Conservation (phyloP, 495 filamentous ascomycete genomes). For the Penicillium mononematosum region DNA sequence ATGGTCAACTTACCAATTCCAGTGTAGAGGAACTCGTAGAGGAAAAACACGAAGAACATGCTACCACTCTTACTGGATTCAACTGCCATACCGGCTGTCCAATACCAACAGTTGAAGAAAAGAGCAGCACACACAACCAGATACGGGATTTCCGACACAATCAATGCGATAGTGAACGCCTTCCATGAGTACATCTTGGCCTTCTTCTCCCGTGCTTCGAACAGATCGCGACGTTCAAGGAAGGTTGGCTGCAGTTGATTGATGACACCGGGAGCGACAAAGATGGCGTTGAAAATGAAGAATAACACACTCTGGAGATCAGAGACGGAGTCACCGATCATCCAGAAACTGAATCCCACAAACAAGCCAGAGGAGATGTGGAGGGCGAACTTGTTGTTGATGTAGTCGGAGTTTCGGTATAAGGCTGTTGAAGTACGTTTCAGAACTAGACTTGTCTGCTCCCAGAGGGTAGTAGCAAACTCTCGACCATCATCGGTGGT, state of each 20-base stretch:
- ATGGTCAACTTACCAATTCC: constrained; percentile 45
- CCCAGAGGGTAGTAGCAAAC: constrained; percentile 56
- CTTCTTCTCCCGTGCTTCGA: constrained; percentile 51
- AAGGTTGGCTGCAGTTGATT: constrained; percentile 54
- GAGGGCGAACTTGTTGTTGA: constrained; percentile 58
- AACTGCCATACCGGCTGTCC: constrained; percentile 38
- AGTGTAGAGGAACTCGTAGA: constrained; percentile 53
- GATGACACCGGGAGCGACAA: constrained; percentile 49
- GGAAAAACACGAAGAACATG: constrained; percentile 53
- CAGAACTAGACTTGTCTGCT: constrained; percentile 55
- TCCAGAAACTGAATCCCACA: constrained; percentile 45
- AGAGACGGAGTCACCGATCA: constrained; percentile 26
- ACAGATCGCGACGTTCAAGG: constrained; percentile 51
- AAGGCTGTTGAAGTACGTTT: constrained; percentile 57
- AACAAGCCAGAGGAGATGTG: constrained; percentile 36
- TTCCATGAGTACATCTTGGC: constrained; percentile 56
- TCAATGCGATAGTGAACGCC: constrained; percentile 47
- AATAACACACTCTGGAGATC: constrained; percentile 35
- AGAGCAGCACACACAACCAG: constrained; percentile 47
- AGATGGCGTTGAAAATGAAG: constrained; percentile 50
- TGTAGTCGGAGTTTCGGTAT: constrained; percentile 62
- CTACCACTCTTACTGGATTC: constrained; percentile 46
- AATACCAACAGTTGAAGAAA: constrained; percentile 55
- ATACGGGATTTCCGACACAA: constrained; percentile 54
- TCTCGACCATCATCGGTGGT: constrained; percentile 42